Conservation (phyloP, 371 early-diverging fungal species). For the Apophysomyces sp. region DNA sequence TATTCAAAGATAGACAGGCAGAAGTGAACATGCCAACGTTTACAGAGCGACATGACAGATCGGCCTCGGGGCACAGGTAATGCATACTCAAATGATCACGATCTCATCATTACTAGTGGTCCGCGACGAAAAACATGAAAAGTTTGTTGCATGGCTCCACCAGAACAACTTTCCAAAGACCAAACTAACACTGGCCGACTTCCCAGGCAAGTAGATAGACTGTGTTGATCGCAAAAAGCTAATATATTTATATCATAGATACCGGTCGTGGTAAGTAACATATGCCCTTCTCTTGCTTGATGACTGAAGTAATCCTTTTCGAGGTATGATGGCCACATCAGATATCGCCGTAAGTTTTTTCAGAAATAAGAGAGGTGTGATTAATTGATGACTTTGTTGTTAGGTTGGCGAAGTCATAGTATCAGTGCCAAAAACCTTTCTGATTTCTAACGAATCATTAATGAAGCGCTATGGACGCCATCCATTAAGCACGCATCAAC, state of each 20-base stretch:
- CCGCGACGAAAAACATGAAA: constrained; percentile 46
- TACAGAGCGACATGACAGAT: neutral
- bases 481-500: constrained; percentile 47
- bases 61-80: neutral
- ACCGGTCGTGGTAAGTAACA: constrained; percentile 53
- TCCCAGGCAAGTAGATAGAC: constrained; percentile 39
- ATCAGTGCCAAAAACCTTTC: constrained; percentile 50
- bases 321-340: constrained; percentile 62
- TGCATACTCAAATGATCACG: neutral
- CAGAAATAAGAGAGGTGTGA: neutral
- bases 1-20: neutral
- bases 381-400: neutral
- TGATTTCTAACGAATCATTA: constrained; percentile 47
- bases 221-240: neutral
- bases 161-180: constrained; percentile 51
- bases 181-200: constrained; percentile 57
- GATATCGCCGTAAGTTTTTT: constrained; percentile 43
- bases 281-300: neutral
- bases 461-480: constrained; percentile 31
- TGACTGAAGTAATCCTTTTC: neutral
- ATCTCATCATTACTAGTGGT: constrained; percentile 23
- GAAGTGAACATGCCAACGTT: neutral
- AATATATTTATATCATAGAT: constrained; percentile 24
- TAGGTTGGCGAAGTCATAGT: constrained; percentile 61
- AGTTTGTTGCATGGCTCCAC: constrained; percentile 52